phyloP scores from a whole-genome alignment of 306 rosid species.

The Casuarina glauca region DNA sequence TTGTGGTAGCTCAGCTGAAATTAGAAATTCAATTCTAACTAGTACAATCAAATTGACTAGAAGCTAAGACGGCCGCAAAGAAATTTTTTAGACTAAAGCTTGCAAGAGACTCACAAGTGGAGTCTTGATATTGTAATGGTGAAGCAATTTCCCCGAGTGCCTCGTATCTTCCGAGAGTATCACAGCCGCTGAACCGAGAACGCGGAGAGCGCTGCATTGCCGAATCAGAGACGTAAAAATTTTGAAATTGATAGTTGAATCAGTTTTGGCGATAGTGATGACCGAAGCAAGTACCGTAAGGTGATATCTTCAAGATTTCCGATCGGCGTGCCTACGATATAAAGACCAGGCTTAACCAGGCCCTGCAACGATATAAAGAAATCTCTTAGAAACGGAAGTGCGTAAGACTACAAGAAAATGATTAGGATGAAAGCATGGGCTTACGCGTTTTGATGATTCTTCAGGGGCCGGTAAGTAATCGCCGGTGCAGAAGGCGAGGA shows the following conservation, averaged over 20 bases:
- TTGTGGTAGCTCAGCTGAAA: slow-evolving; percentile 93
- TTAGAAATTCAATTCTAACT: slow-evolving; percentile 25
- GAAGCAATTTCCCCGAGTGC: slow-evolving; percentile 89
- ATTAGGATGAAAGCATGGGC: not conserved
- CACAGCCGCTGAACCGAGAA: slow-evolving; percentile 70
- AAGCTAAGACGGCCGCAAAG: not conserved
- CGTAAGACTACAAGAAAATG: not conserved
- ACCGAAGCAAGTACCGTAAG: slow-evolving; percentile 46
- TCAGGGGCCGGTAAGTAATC: slow-evolving; percentile 26
- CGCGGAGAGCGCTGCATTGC: slow-evolving; percentile 72
- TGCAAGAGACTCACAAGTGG: slow-evolving; percentile 63
- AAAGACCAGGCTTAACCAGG: slow-evolving; percentile 69
- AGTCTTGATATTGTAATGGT: slow-evolving; percentile 71
- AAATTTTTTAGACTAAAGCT: not conserved
- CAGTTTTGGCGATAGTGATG: not conserved
- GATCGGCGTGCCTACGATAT: slow-evolving; percentile 88
- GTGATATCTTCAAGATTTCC: slow-evolving; percentile 85
- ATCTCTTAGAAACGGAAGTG: slow-evolving; percentile 21
- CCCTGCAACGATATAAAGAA: slow-evolving; percentile 32
- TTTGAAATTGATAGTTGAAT: not conserved
- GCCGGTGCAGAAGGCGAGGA: slow-evolving; percentile 35
- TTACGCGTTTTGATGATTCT: slow-evolving; percentile 54
- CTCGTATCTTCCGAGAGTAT: slow-evolving; percentile 92
- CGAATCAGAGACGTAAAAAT: not conserved
- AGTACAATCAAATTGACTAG: slow-evolving; percentile 30